phyloP scores from a whole-genome alignment of 2,329 filamentous ascomycete species.

The Colletotrichum endophyticum region DNA sequence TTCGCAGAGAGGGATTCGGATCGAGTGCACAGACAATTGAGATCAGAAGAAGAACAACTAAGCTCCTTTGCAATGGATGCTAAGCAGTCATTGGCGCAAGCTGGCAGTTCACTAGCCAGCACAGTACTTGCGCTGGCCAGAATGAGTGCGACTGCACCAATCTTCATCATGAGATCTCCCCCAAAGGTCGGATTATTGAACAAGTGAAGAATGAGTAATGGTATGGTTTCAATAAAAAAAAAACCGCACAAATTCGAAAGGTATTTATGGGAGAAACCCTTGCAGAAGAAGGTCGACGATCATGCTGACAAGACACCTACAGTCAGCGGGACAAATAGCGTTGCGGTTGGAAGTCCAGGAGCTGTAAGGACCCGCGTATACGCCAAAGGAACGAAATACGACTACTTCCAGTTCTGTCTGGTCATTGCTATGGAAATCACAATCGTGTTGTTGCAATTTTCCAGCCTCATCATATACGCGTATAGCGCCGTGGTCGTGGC shows the following conservation, averaged over 20 bases:
- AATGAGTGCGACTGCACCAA: background rate
- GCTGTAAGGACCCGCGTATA: background rate
- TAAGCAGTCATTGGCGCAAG: background rate
- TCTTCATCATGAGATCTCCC: background rate
- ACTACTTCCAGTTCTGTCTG: background rate
- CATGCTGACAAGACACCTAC: background rate
- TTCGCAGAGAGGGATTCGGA: background rate
- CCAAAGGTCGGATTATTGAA: background rate
- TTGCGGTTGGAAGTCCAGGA: accelerated
- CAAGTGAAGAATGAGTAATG: background rate
- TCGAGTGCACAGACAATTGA: background rate
- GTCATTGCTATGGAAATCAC: accelerated
- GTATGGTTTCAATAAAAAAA: background rate
- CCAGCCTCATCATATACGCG: background rate
- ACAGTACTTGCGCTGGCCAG: background rate
- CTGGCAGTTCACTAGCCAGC: background rate
- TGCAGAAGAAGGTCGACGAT: background rate
- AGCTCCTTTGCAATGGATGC: background rate
- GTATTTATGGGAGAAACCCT: background rate
- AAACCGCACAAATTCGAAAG: background rate
- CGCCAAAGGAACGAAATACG: accelerated
- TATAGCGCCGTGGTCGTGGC: background rate
- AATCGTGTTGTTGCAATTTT: background rate
- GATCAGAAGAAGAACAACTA: background rate
- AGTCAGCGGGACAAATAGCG: background rate